Evolutionary conservation across 345 rosid species (phyloP).

Genomic region (Ricinus communis): DNA sequence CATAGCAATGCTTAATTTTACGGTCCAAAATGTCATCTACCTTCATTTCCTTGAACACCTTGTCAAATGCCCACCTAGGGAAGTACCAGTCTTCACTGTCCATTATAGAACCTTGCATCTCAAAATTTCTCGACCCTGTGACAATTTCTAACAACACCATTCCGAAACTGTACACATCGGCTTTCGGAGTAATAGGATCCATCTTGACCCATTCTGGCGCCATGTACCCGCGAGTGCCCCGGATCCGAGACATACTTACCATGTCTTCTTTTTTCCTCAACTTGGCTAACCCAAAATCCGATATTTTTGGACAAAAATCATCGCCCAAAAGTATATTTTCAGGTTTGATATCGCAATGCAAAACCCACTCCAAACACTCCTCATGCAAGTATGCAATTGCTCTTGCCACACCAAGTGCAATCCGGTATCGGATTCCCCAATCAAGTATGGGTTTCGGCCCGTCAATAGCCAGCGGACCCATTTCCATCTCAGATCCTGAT

Average conservation of each 20-base stretch:
- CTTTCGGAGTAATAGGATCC: conserved; percentile 61
- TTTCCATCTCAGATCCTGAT: conserved; percentile 2
- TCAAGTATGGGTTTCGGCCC: conserved; percentile 28
- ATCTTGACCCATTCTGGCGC: conserved; percentile 66
- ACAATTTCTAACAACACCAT: conserved; percentile 67
- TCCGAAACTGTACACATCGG: conserved; percentile 71
- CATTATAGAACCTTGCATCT: conserved; percentile 43
- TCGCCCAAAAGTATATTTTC: conserved; percentile 34
- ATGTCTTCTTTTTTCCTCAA: conserved; percentile 61
- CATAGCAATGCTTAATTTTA: conserved; percentile 52
- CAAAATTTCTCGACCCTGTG: conserved; percentile 53
- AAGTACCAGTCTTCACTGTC: conserved; percentile 67
- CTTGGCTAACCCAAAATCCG: conserved; percentile 49
- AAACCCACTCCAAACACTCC: conserved; percentile 38
- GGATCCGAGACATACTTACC: conserved; percentile 62
- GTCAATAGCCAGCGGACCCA: conserved; percentile 8
- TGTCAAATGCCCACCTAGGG: conserved; percentile 69
- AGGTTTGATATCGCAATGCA: conserved; percentile 37
- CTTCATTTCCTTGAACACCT: conserved; percentile 56
- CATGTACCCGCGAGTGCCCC: conserved; percentile 75
- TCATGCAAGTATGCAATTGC: conserved; percentile 35
- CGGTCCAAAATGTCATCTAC: conserved; percentile 67
- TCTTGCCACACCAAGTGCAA: conserved; percentile 35
- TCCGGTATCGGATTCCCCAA: conserved; percentile 35
- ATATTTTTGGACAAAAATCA: conserved; percentile 35